These are phyloP conservation scores for Persicaria maculosa DNA, from an alignment of 148 eudicot species.

Conservation along the genomic window DNA sequence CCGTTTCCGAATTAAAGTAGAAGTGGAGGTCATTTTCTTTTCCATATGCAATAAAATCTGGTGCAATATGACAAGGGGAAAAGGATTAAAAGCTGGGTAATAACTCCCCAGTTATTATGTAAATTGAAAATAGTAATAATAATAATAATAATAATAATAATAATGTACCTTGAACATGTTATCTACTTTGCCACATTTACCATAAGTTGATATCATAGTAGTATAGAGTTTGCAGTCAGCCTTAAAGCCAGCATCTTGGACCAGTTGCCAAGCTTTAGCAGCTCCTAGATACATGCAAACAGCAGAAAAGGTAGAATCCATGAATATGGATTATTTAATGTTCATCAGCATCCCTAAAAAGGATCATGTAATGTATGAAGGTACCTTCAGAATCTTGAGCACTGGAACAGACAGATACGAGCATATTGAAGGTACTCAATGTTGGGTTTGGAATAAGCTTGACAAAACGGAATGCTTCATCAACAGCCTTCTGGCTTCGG, in stretches of 20 bases:
- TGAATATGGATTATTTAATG: too few relatives aligned
- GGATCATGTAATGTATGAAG: not conserved
- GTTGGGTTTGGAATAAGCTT: slow-evolving; percentile 85
- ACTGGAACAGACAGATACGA: slow-evolving; percentile 88
- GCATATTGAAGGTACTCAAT: slow-evolving; percentile 94
- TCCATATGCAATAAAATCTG: not conserved
- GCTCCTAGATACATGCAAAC: slow-evolving; percentile 50
- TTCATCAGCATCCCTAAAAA: not conserved
- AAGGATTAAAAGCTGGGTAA: not conserved
- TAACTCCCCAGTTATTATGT: not conserved
- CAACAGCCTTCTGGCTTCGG: slow-evolving; percentile 72
- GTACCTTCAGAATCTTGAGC: slow-evolving; percentile 83
- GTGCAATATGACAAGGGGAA: not conserved
- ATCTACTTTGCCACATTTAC: slow-evolving; percentile 93
- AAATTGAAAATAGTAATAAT: not conserved
- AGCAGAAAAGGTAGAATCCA: not conserved
- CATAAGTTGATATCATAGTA: slow-evolving; percentile 89
- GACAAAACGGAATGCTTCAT: slow-evolving; percentile 79
- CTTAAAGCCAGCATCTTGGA: slow-evolving; percentile 56
- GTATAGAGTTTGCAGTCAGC: slow-evolving; percentile 97
- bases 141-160: too few relatives aligned
- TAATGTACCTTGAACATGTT: slow-evolving; percentile 72
- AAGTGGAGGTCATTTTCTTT: not conserved
- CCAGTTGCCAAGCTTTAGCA: slow-evolving; percentile 58
- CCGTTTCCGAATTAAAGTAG: not conserved